Evolutionary conservation across 306 rosid genomes (phyloP), one percentile per base, ranked within the genome.

Genomic region (Sicyos edulis): DNA sequence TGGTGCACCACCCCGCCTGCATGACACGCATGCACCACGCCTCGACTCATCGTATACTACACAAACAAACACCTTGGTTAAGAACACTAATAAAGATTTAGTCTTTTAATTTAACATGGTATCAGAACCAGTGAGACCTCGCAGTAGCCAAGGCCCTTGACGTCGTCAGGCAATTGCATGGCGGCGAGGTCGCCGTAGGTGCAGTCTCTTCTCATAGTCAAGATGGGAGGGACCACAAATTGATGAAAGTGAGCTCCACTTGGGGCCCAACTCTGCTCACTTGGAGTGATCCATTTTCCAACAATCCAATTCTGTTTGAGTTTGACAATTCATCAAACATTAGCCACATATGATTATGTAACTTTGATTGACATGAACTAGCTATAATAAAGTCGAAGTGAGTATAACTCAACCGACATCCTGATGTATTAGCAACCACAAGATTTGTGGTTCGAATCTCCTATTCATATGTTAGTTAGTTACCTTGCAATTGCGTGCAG

Each of bases 1-100:
- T 76, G 60, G 75, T 95, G 99, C 50, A 95, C 92, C 68, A 95
- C 97, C 13, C 99, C 99, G 8, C 99, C 99, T 2, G 97, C 99
- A 81, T 95, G 99, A 71, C 99, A 95, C 7, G 99, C 99, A 51
- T 95, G 97, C 11, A 95, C 99, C 0, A 95, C 96, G 73, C 99
- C 99, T 45, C 99, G 85, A 0, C 78, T 93, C 99, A 95, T 95
- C 8, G 97, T 86, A 80, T 95, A 91, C 99, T 95, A 86, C 50
- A 8, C 24, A 53, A 3, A 34, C 6, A 4, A 34, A n/a, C 6
- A 34, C 6, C 5, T 34, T 34, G 40, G 4, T 34, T 34, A 34
- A 34, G 40, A 34, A 34, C 4, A 34, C 40, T 3, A 34, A 4
- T 34, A 34, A 34, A 34, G 40, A 34, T 34, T 34, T 5, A 34